Conservation (phyloP, 2,329 filamentous ascomycete species). For the Onygenales sp. region DNA sequence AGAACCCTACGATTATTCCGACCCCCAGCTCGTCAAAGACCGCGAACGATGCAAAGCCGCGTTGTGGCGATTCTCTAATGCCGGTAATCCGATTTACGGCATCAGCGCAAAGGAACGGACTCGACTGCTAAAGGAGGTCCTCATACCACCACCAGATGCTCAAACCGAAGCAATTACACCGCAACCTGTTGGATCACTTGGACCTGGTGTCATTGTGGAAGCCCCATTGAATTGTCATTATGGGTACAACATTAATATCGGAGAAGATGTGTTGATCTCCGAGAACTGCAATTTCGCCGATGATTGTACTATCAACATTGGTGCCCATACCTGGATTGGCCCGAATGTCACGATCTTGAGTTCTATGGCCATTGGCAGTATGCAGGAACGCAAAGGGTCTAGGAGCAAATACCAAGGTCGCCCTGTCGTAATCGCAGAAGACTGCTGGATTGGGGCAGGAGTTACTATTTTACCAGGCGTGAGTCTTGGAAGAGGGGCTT, state of each 20-base stretch:
- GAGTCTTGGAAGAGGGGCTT: constrained; percentile 31
- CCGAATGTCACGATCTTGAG: constrained; percentile 82
- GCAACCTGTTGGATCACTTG: constrained; percentile 50
- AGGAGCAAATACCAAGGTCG: constrained; percentile 62
- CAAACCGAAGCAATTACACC: constrained; percentile 42
- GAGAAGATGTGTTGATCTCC: constrained; percentile 73
- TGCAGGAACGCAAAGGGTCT: constrained; percentile 62
- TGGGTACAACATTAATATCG: constrained; percentile 87
- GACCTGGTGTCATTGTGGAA: constrained; percentile 69
- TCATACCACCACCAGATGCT: constrained; percentile 24
- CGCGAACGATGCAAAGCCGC: constrained; percentile 75
- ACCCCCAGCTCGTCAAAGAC: constrained; percentile 68
- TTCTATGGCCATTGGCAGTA: constrained; percentile 61
- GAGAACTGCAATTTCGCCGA: constrained; percentile 80
- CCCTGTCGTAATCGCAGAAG: constrained; percentile 64
- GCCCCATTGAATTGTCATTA: constrained; percentile 89
- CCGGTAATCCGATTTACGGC: constrained; percentile 62
- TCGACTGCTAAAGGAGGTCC: constrained; percentile 28
- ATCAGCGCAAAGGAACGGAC: constrained; percentile 46
- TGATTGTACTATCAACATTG: constrained; percentile 72
- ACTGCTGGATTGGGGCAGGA: constrained; percentile 56
- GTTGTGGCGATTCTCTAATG: constrained; percentile 79
- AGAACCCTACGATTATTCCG: constrained; percentile 62
- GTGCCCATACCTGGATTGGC: constrained; percentile 58
- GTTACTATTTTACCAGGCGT: constrained; percentile 48